Conservation (phyloP, 345 rosid species). For the Pistacia integerrima region DNA sequence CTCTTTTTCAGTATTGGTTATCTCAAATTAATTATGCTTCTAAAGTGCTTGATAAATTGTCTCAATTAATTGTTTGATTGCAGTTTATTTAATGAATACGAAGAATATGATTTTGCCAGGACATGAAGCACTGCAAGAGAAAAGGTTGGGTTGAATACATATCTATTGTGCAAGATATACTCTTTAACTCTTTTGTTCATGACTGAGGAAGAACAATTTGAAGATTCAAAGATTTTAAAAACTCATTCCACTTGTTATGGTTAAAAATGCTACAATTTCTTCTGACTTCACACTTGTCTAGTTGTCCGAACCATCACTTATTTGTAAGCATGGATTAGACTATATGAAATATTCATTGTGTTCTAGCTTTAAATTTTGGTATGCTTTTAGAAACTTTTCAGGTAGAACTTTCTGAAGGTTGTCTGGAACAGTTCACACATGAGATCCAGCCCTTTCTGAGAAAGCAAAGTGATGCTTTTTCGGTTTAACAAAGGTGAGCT, state of each 20-base stretch:
- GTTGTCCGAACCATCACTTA: not conserved
- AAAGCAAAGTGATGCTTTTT: too few relatives aligned
- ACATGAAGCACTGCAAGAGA: slow-evolving; percentile 73
- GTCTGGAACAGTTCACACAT: too few relatives aligned
- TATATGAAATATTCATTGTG: too few relatives aligned
- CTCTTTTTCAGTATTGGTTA: too few relatives aligned
- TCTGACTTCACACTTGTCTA: not conserved
- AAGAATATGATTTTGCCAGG: slow-evolving; percentile 73
- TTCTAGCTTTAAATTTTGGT: too few relatives aligned
- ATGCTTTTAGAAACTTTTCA: too few relatives aligned
- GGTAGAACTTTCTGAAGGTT: too few relatives aligned
- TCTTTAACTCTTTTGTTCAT: not conserved
- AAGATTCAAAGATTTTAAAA: not conserved
- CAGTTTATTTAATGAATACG: slow-evolving; percentile 75
- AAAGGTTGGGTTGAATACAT: slow-evolving; percentile 46
- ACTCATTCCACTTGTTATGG: not conserved
- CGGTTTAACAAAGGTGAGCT: too few relatives aligned
- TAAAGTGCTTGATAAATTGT: too few relatives aligned
- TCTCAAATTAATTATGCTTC: too few relatives aligned
- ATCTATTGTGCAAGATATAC: not conserved
- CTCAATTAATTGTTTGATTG: not conserved
- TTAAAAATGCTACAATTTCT: not conserved
- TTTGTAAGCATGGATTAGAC: not conserved
- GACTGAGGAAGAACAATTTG: not conserved
- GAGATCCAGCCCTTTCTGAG: too few relatives aligned